Evolutionary conservation across 2,329 filamentous ascomycete genomes (phyloP).

Genomic region (Periconia sp.): DNA sequence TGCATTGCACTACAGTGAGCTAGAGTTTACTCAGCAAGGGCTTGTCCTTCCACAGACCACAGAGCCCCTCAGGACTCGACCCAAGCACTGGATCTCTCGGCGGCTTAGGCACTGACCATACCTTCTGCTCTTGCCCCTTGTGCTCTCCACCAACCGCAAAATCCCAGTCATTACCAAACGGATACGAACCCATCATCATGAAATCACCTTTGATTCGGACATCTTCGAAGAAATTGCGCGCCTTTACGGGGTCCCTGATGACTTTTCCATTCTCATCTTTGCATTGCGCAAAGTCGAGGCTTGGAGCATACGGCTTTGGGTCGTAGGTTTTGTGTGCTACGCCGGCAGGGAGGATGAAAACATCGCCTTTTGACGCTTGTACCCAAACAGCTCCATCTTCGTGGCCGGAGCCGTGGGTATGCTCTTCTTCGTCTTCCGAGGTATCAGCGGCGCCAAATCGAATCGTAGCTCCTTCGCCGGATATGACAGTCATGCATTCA

Average conservation of each 20-base stretch:
- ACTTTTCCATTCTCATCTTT: constrained; percentile 35
- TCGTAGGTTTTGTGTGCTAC: constrained; percentile 62
- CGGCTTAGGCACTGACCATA: constrained; percentile 56
- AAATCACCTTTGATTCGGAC: constrained; percentile 52
- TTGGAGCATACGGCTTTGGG: constrained; percentile 42
- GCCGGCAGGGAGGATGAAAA: constrained; percentile 65
- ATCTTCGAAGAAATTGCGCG: constrained; percentile 41
- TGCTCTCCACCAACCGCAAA: constrained; percentile 56
- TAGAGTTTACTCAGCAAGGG: constrained; percentile 1
- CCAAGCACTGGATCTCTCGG: constrained; percentile 58
- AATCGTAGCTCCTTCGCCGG: constrained; percentile 58
- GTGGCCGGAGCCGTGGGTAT: constrained; percentile 46
- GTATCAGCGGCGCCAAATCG: constrained; percentile 63
- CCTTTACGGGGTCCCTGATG: constrained; percentile 36
- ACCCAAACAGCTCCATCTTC: constrained; percentile 60
- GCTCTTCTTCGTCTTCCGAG: constrained; percentile 45
- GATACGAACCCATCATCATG: constrained; percentile 66
- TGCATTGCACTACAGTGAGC: too few species aligned
- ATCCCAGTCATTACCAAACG: constrained; percentile 57
- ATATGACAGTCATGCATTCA: constrained; percentile 64
- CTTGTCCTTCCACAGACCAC: constrained; percentile 41
- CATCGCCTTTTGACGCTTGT: constrained; percentile 59
- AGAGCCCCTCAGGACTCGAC: constrained; percentile 40
- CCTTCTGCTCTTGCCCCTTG: constrained; percentile 47
- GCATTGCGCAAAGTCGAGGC: constrained; percentile 53